Conservation (phyloP, 352 stramenopile genomes). For the Hyaloperonospora brassicae region DNA sequence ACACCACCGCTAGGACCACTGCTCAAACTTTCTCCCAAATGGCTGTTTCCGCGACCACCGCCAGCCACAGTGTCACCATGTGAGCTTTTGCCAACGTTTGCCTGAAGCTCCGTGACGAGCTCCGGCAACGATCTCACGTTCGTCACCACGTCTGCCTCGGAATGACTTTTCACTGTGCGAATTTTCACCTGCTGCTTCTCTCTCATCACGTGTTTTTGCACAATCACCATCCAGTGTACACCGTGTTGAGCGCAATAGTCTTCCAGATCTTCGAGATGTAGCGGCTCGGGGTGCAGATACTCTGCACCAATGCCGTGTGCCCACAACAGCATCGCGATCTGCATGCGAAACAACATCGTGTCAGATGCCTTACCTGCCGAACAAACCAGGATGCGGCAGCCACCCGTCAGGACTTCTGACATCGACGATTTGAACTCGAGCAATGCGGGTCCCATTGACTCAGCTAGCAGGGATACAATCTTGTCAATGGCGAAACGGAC, state of each 20-base stretch:
- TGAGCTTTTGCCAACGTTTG: conserved; percentile 15
- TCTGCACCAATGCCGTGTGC: conserved; percentile 60
- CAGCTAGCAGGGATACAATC: conserved; percentile 66
- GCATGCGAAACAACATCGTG: conserved; percentile 67
- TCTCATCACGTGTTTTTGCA: conserved; percentile 74
- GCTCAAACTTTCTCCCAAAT: conserved; percentile 22
- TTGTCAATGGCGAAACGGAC: conserved; percentile 83
- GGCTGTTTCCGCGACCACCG: conserved; percentile 18
- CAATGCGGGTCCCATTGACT: conserved; percentile 22
- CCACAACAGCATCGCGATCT: conserved; percentile 75
- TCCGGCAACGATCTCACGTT: conserved; percentile 57
- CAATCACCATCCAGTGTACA: conserved; percentile 80
- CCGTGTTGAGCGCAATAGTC: conserved; percentile 71
- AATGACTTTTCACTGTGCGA: conserved; percentile 57
- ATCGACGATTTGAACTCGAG: conserved; percentile 33
- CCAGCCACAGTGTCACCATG: conserved; percentile 15
- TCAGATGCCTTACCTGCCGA: conserved; percentile 66
- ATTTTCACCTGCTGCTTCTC: conserved; percentile 85
- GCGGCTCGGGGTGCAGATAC: conserved; percentile 72
- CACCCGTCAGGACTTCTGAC: conserved; percentile 31
- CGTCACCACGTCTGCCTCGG: conserved; percentile 59
- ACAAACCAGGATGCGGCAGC: conserved; percentile 63
- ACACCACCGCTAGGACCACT: conserved; percentile 14
- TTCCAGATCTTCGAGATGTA: conserved; percentile 77
- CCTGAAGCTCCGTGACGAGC: conserved; percentile 46